Evolutionary conservation across 2,329 filamentous ascomycete genomes (phyloP).

Genomic region (Colletotrichum sp.): DNA sequence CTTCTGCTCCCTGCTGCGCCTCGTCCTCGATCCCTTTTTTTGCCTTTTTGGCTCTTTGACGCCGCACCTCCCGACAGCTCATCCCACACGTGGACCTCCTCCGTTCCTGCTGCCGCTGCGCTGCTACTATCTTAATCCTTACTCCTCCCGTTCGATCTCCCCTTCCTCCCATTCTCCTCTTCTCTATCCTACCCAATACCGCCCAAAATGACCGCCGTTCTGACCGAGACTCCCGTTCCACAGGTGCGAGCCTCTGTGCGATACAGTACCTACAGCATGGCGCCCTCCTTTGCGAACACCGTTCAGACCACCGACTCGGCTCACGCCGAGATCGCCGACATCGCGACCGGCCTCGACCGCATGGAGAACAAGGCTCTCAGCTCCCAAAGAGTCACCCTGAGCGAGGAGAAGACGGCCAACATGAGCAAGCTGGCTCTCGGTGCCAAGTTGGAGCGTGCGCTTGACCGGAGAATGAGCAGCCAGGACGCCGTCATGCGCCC

Average conservation of each 20-base stretch:
- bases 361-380: slow-evolving; percentile 88
- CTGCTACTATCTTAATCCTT: background rate
- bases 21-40: background rate
- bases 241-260: slow-evolving; percentile 61
- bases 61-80: background rate
- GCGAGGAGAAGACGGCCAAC: slow-evolving; percentile 79
- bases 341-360: slow-evolving; percentile 81
- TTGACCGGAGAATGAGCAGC: slow-evolving; percentile 83
- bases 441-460: slow-evolving; percentile 87
- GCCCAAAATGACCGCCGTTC: slow-evolving; percentile 9
- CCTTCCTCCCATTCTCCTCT: slow-evolving; percentile 1
- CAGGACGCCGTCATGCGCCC: slow-evolving; percentile 88
- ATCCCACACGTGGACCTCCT: slow-evolving; percentile 4
- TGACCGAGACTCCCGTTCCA: slow-evolving; percentile 7
- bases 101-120: background rate
- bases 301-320: slow-evolving; percentile 59
- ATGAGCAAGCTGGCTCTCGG: slow-evolving; percentile 87
- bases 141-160: slow-evolving; percentile 1
- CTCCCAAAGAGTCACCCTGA: slow-evolving; percentile 81
- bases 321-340: slow-evolving; percentile 66
- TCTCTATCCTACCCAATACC: background rate
- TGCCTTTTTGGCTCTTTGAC: background rate
- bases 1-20: background rate
- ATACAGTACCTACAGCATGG: slow-evolving; percentile 66
- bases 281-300: slow-evolving; percentile 65